Percentiles rank a stretch among this genome's conserved stretches.
Conservation (phyloP, 1,284 basidiomycete genomes). For the Rhodotorula sp. region DNA sequence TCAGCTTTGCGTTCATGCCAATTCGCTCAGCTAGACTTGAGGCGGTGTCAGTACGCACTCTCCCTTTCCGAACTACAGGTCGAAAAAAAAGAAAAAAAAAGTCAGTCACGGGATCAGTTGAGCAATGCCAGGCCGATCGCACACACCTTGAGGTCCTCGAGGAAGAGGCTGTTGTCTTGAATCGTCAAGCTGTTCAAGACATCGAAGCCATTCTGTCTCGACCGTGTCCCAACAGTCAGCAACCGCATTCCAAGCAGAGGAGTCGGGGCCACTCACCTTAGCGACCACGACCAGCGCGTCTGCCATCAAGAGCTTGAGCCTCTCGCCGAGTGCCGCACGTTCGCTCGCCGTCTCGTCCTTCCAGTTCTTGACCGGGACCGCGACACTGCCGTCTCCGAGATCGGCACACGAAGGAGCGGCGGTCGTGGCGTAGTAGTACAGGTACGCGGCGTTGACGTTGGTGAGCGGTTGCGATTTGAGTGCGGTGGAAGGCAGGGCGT, state of each 20-base stretch:
- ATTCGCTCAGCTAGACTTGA: no score
- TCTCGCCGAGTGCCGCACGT: slow-evolving; percentile 63
- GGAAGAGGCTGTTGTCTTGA: slow-evolving; percentile 85
- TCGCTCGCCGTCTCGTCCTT: slow-evolving; percentile 58
- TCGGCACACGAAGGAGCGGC: slow-evolving; percentile 35
- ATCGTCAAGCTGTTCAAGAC: slow-evolving; percentile 93
- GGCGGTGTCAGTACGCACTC: slow-evolving; percentile 1
- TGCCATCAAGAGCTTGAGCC: slow-evolving; percentile 66
- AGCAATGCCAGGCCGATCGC: accelerated
- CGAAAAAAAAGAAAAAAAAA: no score
- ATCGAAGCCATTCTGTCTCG: slow-evolving; percentile 73
- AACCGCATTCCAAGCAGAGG: no score
- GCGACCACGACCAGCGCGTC: slow-evolving; percentile 44
- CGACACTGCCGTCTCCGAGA: slow-evolving; percentile 34
- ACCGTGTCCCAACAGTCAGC: background rate
- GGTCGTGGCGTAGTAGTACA: slow-evolving; percentile 81
- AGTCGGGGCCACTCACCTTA: slow-evolving; percentile 27
- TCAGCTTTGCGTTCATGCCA: no score
- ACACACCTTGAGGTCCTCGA: slow-evolving; percentile 62
- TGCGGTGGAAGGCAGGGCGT: slow-evolving; percentile 88
- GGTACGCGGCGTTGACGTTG: slow-evolving; percentile 78
- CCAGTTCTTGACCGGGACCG: slow-evolving; percentile 39
- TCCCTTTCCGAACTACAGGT: slow-evolving; percentile 29
- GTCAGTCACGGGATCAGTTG: no score
- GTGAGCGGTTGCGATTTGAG: slow-evolving; percentile 61